Evolutionary conservation across 495 filamentous ascomycete genomes (phyloP).

Genomic region (Neurospora sp.): DNA sequence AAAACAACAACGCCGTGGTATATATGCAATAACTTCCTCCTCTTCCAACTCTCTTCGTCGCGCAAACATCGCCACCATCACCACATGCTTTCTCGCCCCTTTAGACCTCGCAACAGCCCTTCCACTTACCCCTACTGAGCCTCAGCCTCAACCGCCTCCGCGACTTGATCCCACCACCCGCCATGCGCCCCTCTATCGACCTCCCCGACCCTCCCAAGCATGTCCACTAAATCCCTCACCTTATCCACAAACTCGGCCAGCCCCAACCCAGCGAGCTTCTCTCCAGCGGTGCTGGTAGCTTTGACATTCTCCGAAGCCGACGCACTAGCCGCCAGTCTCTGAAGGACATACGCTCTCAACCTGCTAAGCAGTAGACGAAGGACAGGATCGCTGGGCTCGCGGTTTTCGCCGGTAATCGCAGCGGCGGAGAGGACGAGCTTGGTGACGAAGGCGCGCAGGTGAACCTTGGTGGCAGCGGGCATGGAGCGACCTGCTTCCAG

Average conservation of each 20-base stretch:
- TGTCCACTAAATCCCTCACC: conserved; percentile 74
- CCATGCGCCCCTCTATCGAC: conserved; percentile 77
- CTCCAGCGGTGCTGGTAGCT: conserved; percentile 71
- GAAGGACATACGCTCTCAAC: conserved; percentile 64
- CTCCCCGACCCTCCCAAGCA: conserved; percentile 59
- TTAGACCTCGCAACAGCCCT: no score
- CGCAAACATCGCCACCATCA: neutral
- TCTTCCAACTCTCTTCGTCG: neutral
- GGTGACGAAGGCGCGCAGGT: conserved; percentile 42
- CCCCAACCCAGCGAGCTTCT: conserved; percentile 69
- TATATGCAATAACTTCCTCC: neutral
- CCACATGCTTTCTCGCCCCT: no score
- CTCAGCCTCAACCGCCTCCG: conserved; percentile 32
- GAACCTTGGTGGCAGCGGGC: conserved; percentile 53
- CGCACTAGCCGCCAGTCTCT: conserved; percentile 54
- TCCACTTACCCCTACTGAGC: neutral
- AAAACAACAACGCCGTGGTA: neutral
- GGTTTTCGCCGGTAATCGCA: conserved; percentile 19
- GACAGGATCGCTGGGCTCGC: conserved; percentile 61
- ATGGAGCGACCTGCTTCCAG: conserved; percentile 74
- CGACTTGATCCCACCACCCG: conserved; percentile 67
- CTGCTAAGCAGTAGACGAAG: conserved; percentile 69
- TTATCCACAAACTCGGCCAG: conserved; percentile 82
- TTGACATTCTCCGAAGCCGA: conserved; percentile 73
- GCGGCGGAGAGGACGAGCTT: conserved; percentile 39